A percentile compares a stretch with the other conserved stretches of the same genome.
Evolutionary conservation across 345 rosid species (phyloP).

Genomic region (Brassica carinata): DNA sequence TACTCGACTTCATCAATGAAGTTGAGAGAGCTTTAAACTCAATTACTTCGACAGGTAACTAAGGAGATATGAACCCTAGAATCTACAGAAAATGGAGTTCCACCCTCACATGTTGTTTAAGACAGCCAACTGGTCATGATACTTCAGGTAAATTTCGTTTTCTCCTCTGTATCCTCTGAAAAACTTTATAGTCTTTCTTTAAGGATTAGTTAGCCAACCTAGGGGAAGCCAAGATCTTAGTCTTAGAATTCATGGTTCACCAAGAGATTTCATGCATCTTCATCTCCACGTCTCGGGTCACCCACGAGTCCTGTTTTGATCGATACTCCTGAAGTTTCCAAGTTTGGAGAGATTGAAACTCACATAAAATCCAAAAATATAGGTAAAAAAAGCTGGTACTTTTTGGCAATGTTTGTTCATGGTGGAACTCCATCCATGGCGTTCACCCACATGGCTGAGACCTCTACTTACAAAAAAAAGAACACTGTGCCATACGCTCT

Average conservation of each 20-base stretch:
- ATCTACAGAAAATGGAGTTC: neutral
- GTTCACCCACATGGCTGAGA: neutral
- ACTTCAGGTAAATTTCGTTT: too few relatives aligned
- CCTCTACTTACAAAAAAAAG: neutral
- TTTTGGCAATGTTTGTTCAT: too few relatives aligned
- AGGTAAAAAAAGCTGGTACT: conserved; percentile 49
- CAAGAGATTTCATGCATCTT: conserved; percentile 29
- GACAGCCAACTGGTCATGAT: neutral
- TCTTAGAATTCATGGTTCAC: conserved; percentile 42
- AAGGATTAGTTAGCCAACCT: conserved; percentile 6
- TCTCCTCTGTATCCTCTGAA: too few relatives aligned
- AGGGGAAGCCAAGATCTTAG: neutral
- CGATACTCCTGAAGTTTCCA: conserved; percentile 66
- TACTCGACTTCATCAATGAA: too few relatives aligned
- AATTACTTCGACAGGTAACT: neutral
- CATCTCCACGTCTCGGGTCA: conserved; percentile 29
- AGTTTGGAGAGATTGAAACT: conserved; percentile 64
- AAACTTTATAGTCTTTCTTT: too few relatives aligned
- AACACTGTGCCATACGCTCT: neutral
- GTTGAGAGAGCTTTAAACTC: neutral
- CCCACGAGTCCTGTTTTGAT: conserved; percentile 43
- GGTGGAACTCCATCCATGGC: too few relatives aligned
- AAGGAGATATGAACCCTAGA: neutral
- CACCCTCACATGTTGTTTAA: neutral
- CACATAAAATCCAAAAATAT: conserved; percentile 63